Evolutionary conservation across 768 basidiomycete species (phyloP), one percentile per base, ranked within the genome.

Genomic region (Lactarius hengduanensis): DNA sequence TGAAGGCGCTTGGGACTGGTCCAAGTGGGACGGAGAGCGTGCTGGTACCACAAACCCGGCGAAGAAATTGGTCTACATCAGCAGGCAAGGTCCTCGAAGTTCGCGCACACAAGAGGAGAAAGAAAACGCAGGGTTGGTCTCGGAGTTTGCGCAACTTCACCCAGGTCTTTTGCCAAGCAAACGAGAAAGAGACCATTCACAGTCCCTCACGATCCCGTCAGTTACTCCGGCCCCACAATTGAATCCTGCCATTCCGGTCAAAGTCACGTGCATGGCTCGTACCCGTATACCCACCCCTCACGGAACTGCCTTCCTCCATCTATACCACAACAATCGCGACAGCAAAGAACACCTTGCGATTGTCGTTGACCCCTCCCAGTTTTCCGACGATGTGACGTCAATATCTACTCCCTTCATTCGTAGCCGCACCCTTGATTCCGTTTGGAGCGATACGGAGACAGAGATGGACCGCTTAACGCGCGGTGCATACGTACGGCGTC

Each of bases 201-300:
- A 56, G 4, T 63, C 63, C n/a, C 28, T 57, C 6, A 28, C 67
- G 34, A 41, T 72, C 13, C 72, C 76, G 57, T 67, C 57, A 16
- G 40, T 16, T 34, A 16, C 56, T 13, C 28, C 22, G 9, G 22
- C 41, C 18, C 30, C 74, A 20, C 71, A 59, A 54, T 62, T 57
- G n/a, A 59, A 30, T 32, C 67, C 63, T 26, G 69, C 59, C 26
- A 26, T 70, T 34, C 78, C 77, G 63, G 77, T 92, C n/a, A 80
- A 86, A 63, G 91, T 98, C 34, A 89, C 86, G 75, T 99, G 97
- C 76, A 93, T 96, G 87, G 97, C 94, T 15, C 91, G 97, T 64
- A 98, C 97, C 4, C 90, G 97, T 64, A 92, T 98, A 75, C 97
- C 97, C 50, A 99, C 97, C 0, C 92, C 93, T 0, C 93, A 98